Evolutionary conservation across 2,329 filamentous ascomycete species (phyloP), one percentile per base, ranked within the genome.

Genomic region (Teratosphaeria zuluensis): DNA sequence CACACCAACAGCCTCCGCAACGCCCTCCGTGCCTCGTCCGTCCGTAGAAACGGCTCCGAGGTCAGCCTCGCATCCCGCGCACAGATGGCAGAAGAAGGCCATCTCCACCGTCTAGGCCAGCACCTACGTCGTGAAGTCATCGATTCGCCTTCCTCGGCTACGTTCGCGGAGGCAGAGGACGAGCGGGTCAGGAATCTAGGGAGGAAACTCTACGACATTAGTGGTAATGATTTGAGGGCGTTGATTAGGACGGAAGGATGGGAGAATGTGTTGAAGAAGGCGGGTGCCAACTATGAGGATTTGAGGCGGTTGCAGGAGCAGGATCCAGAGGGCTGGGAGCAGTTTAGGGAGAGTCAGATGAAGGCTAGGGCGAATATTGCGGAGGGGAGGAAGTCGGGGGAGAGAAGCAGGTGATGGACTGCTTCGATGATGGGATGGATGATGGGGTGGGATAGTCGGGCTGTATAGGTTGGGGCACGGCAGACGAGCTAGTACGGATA

Each of bases 41-140:
- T 81, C 24, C 75, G 83, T 1, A 80, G 85, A 32, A 80, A 83
- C 62, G 82, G 81, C 64, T 86, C 83, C 1, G 84, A 88, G 64
- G 85, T 87, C n/a, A 86, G 82, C 1, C 78, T 89, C 9, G 84
- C 85, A 52, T 82, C 83, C 3, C 83, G 83, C 55, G 83, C 82
- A 24, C 80, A 87, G 60, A 80, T 81, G 0, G 79, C 84, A 53
- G 86, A 89, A 74, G 86, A 89, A 79, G 86, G 86, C 33, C 82
- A 82, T 33, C 80, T 89, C 64, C 86, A 88, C 67, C 83, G 86
- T 30, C 80, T 89, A 42, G 84, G 85, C 32, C 85, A 88, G 66
- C 80, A 82, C 62, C 76, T 89, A 52, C 82, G 85, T 21, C 82
- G 84, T 51, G 83, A 86, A 59, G 78, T 88, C 42, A 74, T 88